Percentiles rank a stretch among this genome's conserved stretches.
These are phyloP conservation scores for Aureobasidium lini DNA, from an alignment of 2,329 filamentous ascomycete species.

Conservation along the genomic window DNA sequence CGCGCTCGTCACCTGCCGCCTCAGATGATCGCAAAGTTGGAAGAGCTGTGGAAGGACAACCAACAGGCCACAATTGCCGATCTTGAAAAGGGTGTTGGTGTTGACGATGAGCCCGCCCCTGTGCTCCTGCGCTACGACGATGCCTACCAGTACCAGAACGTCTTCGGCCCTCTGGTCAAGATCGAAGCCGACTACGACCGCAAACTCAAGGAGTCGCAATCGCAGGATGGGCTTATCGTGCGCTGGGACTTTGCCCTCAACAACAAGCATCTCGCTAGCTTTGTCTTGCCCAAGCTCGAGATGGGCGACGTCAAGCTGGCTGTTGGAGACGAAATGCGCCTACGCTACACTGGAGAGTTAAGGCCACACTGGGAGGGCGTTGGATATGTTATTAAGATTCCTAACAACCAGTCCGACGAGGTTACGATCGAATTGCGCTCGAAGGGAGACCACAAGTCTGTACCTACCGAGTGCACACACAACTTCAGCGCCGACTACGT, in stretches of 20 bases:
- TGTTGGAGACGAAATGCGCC: constrained; percentile 95
- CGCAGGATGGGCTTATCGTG: constrained; percentile 88
- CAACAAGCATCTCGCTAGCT: constrained; percentile 94
- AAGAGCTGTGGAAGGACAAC: constrained; percentile 98
- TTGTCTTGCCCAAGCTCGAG: constrained; percentile 93
- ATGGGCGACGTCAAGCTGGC: constrained; percentile 96
- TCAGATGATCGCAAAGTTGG: constrained; percentile 89
- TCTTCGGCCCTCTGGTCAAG: constrained; percentile 95
- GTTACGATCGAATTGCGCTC: constrained; percentile 91
- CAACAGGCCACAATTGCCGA: constrained; percentile 80
- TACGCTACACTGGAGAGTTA: constrained; percentile 92
- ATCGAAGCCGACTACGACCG: constrained; percentile 99
- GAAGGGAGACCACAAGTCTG: constrained; percentile 90
- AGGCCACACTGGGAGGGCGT: constrained; percentile 93
- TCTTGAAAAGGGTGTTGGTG: constrained; percentile 80
- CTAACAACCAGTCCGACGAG: constrained; percentile 97
- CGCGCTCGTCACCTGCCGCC: constrained; percentile 87
- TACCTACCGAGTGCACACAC: constrained; percentile 91
- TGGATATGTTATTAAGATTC: constrained; percentile 98
- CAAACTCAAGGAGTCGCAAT: constrained; percentile 96
- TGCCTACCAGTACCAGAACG: constrained; percentile 97
- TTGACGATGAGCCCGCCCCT: constrained; percentile 91
- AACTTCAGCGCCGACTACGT: constrained; percentile 99
- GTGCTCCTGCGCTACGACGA: constrained; percentile 93
- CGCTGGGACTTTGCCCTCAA: constrained; percentile 94